Evolutionary conservation across 2,329 filamentous ascomycete species (phyloP).

Genomic region (Fusarium tanahbumbuense): DNA sequence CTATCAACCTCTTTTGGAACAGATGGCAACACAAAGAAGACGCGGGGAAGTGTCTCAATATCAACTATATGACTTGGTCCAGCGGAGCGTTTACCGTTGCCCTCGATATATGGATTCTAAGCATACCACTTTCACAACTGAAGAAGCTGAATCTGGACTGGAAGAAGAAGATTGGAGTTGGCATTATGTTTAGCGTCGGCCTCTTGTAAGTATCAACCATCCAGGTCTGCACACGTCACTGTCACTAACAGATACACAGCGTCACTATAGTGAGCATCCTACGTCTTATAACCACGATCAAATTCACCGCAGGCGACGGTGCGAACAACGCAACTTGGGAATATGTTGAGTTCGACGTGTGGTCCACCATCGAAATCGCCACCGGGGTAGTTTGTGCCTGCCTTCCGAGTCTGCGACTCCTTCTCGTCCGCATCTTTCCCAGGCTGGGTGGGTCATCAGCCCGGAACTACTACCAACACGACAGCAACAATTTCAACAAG

Average conservation of each 20-base stretch:
- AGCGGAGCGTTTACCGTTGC: not conserved
- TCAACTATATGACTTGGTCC: not conserved
- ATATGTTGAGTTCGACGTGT: not conserved
- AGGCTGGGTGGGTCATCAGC: not conserved
- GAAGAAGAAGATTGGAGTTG: not conserved
- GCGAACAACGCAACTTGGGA: not conserved
- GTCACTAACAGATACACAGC: not conserved
- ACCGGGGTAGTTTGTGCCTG: not conserved
- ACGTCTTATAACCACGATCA: not conserved
- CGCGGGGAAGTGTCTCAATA: not conserved
- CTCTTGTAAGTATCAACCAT: not conserved
- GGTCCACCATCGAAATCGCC: not conserved
- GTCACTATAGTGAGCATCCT: not conserved
- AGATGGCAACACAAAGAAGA: not conserved
- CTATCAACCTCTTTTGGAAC: not conserved
- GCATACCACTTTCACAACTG: not conserved
- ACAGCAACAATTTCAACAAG: not conserved
- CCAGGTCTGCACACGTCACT: rapidly evolving
- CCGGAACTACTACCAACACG: not conserved
- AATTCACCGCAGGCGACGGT: not conserved
- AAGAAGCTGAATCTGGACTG: not conserved
- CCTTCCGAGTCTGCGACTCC: not conserved
- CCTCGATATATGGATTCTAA: not conserved
- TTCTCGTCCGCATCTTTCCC: not conserved
- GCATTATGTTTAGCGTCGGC: not conserved